Conservation (phyloP, 345 rosid species). For the Dipteronia sinensis region DNA sequence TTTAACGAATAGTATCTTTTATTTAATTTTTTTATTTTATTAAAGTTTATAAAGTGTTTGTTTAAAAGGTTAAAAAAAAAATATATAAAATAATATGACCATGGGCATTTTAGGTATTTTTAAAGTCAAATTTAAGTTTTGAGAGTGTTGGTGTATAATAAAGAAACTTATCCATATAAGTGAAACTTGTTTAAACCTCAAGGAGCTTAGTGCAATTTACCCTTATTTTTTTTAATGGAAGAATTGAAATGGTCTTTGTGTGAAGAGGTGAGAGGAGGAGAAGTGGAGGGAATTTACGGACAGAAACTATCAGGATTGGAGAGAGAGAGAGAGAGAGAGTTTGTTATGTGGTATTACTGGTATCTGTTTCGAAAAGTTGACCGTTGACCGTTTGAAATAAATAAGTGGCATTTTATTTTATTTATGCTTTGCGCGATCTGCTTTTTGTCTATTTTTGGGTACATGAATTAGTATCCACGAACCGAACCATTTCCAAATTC, state of each 20-base stretch:
- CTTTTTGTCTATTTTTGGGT: background rate
- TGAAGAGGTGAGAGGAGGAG: background rate
- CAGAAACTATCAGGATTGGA: constrained; percentile 6
- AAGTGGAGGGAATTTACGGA: constrained; percentile 19
- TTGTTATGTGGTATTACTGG: background rate
- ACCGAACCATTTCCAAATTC: background rate
- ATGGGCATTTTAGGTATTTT: too few species aligned
- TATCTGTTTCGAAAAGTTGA: constrained; percentile 13
- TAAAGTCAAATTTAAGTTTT: too few species aligned
- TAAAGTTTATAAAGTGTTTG: too few species aligned
- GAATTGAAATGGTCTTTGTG: constrained; percentile 28
- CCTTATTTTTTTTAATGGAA: background rate
- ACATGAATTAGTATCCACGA: background rate
- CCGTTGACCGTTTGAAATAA: constrained; percentile 10
- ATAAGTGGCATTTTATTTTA: background rate
- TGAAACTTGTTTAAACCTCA: too few species aligned
- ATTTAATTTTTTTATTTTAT: too few species aligned
- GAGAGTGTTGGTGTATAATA: too few species aligned
- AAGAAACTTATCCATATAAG: too few species aligned
- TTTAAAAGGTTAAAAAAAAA: too few species aligned
- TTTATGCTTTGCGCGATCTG: constrained; percentile 12
- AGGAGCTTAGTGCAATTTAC: too few species aligned
- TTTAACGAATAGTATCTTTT: too few species aligned
- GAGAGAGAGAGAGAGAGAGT: constrained; percentile 16
- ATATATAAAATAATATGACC: too few species aligned